Evolutionary conservation across 1,284 basidiomycete species (phyloP).

Genomic region (Phylloporus gajari): DNA sequence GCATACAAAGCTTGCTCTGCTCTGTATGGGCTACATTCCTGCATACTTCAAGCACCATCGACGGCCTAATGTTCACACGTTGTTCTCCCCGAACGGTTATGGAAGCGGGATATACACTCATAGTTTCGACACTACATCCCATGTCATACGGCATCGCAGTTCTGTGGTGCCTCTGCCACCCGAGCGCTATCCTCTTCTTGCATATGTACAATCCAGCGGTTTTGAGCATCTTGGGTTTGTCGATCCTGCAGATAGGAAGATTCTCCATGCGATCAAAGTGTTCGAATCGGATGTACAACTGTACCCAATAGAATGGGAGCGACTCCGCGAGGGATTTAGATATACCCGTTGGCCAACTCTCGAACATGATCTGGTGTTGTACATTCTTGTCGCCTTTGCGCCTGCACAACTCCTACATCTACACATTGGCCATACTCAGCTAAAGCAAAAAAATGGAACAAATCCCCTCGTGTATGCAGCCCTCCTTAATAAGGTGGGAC

Average conservation of each 20-base stretch:
- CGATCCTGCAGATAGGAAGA: neutral
- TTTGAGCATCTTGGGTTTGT: neutral
- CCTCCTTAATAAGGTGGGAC: neutral
- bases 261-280: constrained; percentile 2
- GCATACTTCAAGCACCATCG: neutral
- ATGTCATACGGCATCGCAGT: neutral
- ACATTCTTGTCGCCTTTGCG: constrained; percentile 18
- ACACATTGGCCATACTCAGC: neutral
- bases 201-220: neutral
- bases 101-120: neutral
- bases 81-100: neutral
- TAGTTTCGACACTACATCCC: neutral
- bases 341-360: neutral
- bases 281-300: neutral
- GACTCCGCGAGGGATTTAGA: neutral
- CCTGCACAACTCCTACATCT: constrained; percentile 4
- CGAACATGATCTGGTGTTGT: constrained; percentile 21
- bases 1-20: constrained; percentile 4
- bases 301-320: constrained; percentile 8
- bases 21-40: neutral
- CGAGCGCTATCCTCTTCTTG: neutral
- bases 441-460: constrained; percentile 13
- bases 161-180: neutral
- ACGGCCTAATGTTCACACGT: neutral
- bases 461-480: constrained; percentile 29